Base-by-base conservation (phyloP, 345 rosid species). In the Bruguiera sexangula region DNA sequence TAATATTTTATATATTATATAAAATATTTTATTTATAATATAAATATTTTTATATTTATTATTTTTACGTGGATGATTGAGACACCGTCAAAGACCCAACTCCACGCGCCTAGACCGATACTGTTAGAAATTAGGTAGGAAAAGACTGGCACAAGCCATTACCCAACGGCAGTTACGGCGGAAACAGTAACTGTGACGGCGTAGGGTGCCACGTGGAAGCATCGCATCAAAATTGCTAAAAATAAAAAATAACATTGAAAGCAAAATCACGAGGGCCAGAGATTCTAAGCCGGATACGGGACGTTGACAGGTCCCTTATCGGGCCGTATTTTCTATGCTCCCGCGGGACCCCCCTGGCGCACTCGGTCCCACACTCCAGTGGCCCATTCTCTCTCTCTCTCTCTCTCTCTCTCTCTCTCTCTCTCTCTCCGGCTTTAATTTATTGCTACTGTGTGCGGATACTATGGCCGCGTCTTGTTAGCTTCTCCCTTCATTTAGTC, bases 251-350 rank as follows among this genome's bases (percentile, higher is more conserved):
- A 46, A 18, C 30, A 24, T 27, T 0, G 30, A 11, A 27, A 20
- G n/a, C 18, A 24, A 8, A 18, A 34, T 70, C 72, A 74, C 69
- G 68, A 61, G 69, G 46, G 48, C 57, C 66, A 66, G 61, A 78
- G 85, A 82, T 76, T 66, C 82, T 69, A 56, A 52, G 43, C 64
- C 69, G 31, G 85, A 82, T 82, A 64, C 66, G 73, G 48, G 84
- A 82, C 67, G 81, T 74, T 72, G 88, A 82, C 80, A 76, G 74
- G 68, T 57, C 78, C 62, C 48, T n/a, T n/a, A 1, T 19, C 60
- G 6, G 60, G 5, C 60, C 18, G 18, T 43, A 43, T 43, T 43
- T 43, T 43, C 19, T 29, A n/a, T n/a, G 18, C 11, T 43, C 50
- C 50, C 18, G 18, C 18, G 13, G 50, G 18, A 18, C 50, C 50